Percentiles rank a stretch among this genome's conserved stretches.
Conservation (phyloP, 108 stramenopile genomes). For the Fistulifera pelliculosa region DNA sequence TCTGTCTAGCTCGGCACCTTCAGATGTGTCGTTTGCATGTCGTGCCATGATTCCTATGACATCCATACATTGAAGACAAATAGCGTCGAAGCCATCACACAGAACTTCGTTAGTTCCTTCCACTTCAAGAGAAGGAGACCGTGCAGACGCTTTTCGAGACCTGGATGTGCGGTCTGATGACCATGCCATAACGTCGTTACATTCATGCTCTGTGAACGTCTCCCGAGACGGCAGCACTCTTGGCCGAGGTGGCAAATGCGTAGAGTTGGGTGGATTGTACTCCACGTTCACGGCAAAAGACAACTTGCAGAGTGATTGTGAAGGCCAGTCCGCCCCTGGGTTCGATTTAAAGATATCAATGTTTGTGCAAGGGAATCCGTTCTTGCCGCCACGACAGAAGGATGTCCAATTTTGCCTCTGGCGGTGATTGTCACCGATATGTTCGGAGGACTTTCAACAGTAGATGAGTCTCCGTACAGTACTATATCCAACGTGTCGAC, state of each 20-base stretch:
- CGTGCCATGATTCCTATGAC: constrained; percentile 19
- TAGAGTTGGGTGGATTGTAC: background rate
- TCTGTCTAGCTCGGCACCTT: background rate
- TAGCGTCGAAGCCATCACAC: constrained; percentile 32
- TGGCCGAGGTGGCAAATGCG: background rate
- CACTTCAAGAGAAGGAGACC: background rate
- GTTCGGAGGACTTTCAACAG: background rate
- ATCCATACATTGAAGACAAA: constrained; percentile 33
- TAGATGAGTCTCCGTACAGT: background rate
- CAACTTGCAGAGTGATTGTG: too few relatives aligned
- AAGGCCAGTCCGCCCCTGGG: too few relatives aligned
- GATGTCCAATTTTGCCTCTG: background rate
- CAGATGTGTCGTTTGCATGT: constrained; percentile 1
- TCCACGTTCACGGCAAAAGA: background rate
- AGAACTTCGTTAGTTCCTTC: background rate
- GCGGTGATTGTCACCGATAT: background rate
- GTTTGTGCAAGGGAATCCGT: constrained; percentile 3
- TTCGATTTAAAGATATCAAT: background rate
- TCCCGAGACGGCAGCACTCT: background rate
- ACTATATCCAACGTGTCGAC: background rate
- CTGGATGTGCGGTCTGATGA: too few relatives aligned
- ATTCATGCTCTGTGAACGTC: background rate
- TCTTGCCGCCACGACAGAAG: background rate
- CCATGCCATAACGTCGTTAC: too few relatives aligned
- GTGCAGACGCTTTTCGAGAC: background rate